Conservation (phyloP, 2,329 filamentous ascomycete genomes). For the Penicillium palitans region DNA sequence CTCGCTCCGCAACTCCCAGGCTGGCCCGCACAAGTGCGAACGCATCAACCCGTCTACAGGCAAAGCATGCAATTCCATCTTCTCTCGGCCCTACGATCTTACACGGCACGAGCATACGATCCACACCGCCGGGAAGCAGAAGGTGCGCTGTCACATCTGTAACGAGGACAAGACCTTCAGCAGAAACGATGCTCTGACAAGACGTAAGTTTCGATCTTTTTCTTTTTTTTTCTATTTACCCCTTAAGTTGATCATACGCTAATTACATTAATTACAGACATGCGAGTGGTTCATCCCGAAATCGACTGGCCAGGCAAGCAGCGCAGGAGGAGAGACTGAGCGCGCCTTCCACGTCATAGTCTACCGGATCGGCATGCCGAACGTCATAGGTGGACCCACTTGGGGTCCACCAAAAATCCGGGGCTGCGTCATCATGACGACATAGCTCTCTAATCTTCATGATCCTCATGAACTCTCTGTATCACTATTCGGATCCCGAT, state of each 20-base stretch:
- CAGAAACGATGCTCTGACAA: conserved; percentile 85
- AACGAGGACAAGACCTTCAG: conserved; percentile 97
- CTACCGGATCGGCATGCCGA: conserved; percentile 25
- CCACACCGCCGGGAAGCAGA: conserved; percentile 90
- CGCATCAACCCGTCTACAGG: conserved; percentile 92
- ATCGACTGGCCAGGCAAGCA: conserved; percentile 75
- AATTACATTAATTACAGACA: conserved; percentile 50
- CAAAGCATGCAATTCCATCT: conserved; percentile 91
- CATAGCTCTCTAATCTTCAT: conserved; percentile 11
- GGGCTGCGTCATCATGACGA: conserved; percentile 21
- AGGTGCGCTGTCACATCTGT: conserved; percentile 89
- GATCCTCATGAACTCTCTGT: conserved; percentile 17
- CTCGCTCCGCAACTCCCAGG: conserved; percentile 74
- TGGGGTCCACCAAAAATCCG: conserved; percentile 5
- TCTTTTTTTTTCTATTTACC: neutral
- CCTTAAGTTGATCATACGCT: conserved; percentile 7
- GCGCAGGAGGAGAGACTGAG: conserved; percentile 40
- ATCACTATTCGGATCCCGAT: conserved; percentile 20
- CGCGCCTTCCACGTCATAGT: conserved; percentile 9
- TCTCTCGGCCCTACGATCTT: conserved; percentile 93
- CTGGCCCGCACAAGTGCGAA: conserved; percentile 89
- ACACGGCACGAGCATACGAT: conserved; percentile 97
- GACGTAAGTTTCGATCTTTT: conserved; percentile 6
- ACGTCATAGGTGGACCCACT: conserved; percentile 12
- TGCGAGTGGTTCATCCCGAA: conserved; percentile 90